These are phyloP conservation scores for Puya raimondii DNA, from an alignment of 176 grass and related monocot species.

Conservation along the genomic window DNA sequence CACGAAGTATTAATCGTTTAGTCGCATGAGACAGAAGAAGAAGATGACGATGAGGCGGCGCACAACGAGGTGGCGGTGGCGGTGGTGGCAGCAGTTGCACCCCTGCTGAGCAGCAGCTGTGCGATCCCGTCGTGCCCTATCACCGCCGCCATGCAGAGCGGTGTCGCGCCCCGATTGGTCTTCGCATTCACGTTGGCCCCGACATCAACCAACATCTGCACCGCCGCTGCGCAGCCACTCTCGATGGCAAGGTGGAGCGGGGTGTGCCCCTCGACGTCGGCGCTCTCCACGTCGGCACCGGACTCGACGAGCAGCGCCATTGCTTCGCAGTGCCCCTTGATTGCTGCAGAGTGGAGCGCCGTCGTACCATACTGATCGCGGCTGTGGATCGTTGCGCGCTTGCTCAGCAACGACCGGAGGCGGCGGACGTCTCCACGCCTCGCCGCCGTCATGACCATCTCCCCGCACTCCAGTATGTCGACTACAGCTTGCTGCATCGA, in stretches of 20 bases:
- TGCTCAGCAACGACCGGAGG: conserved; percentile 57
- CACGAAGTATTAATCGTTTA: not conserved
- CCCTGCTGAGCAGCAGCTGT: conserved; percentile 42
- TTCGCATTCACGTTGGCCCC: conserved; percentile 58
- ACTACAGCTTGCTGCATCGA: conserved; percentile 51
- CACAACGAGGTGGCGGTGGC: conserved; percentile 20
- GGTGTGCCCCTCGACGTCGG: conserved; percentile 71
- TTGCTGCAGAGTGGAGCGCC: conserved; percentile 64
- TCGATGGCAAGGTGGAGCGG: conserved; percentile 83
- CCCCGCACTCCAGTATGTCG: conserved; percentile 65
- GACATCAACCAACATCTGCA: conserved; percentile 62
- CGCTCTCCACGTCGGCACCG: conserved; percentile 61
- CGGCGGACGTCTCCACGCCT: conserved; percentile 54
- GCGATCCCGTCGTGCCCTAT: conserved; percentile 55
- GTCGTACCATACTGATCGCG: conserved; percentile 83
- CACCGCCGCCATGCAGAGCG: conserved; percentile 53
- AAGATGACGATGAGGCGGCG: conserved; percentile 37
- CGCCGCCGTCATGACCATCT: conserved; percentile 70
- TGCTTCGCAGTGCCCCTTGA: conserved; percentile 70
- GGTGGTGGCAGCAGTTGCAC: conserved; percentile 4
- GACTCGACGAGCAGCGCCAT: conserved; percentile 57
- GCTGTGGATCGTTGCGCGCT: conserved; percentile 41
- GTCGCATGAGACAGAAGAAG: conserved; percentile 51
- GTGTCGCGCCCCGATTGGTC: conserved; percentile 57
- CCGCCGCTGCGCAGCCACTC: conserved; percentile 47